Base-by-base conservation (phyloP, 257 asterid genomes). In the Phtheirospermum japonicum region DNA sequence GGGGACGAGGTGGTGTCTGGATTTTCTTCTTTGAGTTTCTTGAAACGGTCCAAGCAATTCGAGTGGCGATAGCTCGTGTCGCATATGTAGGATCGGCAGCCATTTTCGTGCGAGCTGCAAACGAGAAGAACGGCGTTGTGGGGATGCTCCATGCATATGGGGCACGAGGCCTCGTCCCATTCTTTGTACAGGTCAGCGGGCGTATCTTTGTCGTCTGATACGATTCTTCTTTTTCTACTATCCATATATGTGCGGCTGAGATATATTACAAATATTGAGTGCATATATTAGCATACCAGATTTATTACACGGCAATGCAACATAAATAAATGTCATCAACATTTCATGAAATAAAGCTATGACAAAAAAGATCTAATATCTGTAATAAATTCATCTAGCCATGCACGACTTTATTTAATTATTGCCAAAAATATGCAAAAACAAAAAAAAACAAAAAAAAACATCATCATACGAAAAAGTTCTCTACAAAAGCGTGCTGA, bases 31-130 rank as follows among this genome's bases (percentile, higher is more conserved):
- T 16, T 49, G 28, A 88, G 89, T 73, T 78, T 88, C 79, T 77
- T 91, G 74, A 71, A 88, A 7, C 95, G 94, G 34, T 91, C 98
- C 74, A 91, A 77, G 75, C 98, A 91, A 59, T 91, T 88, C 26
- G 96, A 91, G 67, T 85, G 96, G 61, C 96, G 76, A 67, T 85
- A 91, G 67, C 98, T 91, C 57, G 99, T 92, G 73, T 89, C 96
- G 70, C 99, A 92, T 59, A 92, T 80, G 77, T 84, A 92, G 6
- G 97, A 82, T 32, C 82, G 90, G 60, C 99, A 92, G 43, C 99
- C 95, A 70, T 84, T 86, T 48, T 83, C 89, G 64, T 92, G 81
- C 59, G 96, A 89, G 70, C 82, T 81, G 85, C 99, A 92, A 70
- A 89, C 66, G 73, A 92, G 90, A 72, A 89, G 95, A 65, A 89